These are phyloP conservation scores for Rhododendron kiyosumense DNA, from an alignment of 148 eudicot genomes.

Conservation along the genomic window DNA sequence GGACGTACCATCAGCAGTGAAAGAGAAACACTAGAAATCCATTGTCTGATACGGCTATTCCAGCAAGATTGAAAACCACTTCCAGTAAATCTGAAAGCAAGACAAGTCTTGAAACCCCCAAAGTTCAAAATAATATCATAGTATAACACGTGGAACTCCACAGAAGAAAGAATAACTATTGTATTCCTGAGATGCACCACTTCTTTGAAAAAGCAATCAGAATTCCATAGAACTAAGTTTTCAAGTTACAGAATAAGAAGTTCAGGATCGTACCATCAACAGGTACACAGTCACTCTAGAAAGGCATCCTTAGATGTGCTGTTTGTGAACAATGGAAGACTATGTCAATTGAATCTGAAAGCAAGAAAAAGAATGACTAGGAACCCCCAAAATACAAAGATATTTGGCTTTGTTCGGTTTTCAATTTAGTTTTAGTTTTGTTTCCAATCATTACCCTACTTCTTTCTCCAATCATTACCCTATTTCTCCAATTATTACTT, in stretches of 20 bases:
- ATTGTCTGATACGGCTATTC: slow-evolving; percentile 9
- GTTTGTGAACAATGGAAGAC: slow-evolving; percentile 18
- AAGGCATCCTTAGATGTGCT: slow-evolving; percentile 11
- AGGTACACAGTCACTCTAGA: slow-evolving; percentile 3
- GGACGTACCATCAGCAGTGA: slow-evolving; percentile 22
- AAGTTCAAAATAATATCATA: not conserved
- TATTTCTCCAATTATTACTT: too few species aligned
- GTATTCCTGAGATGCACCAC: not conserved
- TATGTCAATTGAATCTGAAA: not conserved
- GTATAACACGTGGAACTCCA: not conserved
- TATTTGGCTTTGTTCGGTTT: too few species aligned
- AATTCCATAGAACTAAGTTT: not conserved
- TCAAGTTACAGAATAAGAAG: not conserved
- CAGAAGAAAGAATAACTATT: not conserved
- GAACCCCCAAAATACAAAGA: not conserved
- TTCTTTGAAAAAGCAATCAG: not conserved
- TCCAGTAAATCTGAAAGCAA: slow-evolving; percentile 3
- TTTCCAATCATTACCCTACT: too few species aligned
- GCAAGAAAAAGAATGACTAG: not conserved
- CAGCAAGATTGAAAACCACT: slow-evolving; percentile 21
- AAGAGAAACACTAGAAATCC: slow-evolving; percentile 14
- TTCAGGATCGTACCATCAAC: slow-evolving; percentile 22
- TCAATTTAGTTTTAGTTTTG: too few species aligned
- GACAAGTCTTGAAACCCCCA: not conserved
- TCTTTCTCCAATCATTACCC: too few species aligned